A percentile compares a stretch with the other conserved stretches of the same genome.
These are phyloP conservation scores for Cyathus striatus DNA, from an alignment of 768 basidiomycete species.

Conservation along the genomic window DNA sequence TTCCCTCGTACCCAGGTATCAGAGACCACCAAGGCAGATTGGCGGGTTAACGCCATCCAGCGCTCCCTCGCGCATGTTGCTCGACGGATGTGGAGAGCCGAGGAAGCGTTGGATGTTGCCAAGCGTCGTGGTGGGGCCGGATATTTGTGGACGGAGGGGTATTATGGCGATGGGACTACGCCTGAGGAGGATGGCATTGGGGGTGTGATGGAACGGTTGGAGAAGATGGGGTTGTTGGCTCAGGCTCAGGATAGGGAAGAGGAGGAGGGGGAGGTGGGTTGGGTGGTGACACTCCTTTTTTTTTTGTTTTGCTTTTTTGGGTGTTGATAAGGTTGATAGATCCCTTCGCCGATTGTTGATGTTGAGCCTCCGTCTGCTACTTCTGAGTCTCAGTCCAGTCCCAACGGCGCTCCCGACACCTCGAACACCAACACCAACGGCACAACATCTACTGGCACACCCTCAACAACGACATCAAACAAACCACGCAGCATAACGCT, in stretches of 20 bases:
- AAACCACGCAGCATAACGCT: conserved; percentile 29
- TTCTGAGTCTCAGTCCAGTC: conserved; percentile 1
- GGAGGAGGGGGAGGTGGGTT: neutral
- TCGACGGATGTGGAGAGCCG: conserved; percentile 52
- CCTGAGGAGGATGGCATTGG: neutral
- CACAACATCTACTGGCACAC: conserved; percentile 34
- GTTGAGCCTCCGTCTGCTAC: conserved; percentile 7
- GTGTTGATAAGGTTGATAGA: conserved; percentile 7
- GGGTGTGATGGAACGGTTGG: neutral
- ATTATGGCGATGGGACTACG: neutral
- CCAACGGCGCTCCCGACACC: neutral
- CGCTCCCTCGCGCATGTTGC: conserved; percentile 46
- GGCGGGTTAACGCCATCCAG: conserved; percentile 54
- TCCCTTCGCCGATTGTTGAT: conserved; percentile 9
- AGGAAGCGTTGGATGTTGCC: conserved; percentile 38
- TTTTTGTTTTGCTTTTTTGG: neutral
- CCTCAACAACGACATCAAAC: conserved; percentile 41
- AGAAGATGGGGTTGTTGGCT: neutral
- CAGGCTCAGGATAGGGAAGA: neutral
- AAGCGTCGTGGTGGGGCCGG: too few relatives aligned
- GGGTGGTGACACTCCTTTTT: conserved; percentile 7
- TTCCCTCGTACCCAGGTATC: too few relatives aligned
- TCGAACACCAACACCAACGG: conserved; percentile 5
- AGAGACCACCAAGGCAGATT: conserved; percentile 44
- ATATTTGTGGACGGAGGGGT: conserved; percentile 26